Base-by-base conservation (phyloP, 768 basidiomycete species). In the Coprinopsis marcescibilis region DNA sequence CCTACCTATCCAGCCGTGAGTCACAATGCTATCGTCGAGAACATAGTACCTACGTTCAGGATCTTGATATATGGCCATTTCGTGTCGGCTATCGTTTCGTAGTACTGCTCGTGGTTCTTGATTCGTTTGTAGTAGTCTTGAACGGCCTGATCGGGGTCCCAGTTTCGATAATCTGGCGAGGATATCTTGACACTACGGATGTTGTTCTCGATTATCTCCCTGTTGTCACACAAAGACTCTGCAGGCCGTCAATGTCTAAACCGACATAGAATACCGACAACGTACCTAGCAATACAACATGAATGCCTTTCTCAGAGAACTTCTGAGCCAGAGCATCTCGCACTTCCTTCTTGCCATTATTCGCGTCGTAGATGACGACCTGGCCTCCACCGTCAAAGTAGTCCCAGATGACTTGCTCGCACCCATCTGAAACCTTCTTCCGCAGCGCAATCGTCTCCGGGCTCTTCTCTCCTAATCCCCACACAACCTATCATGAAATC, bases 331-430 rank as follows among this genome's bases (percentile, higher is more conserved):
- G 63, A 17, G 70, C 69, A 51, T 85, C 80, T 45, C 96, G 70
- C 24, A 75, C 75, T 38, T 73, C 75, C 17, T 73, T 71, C 5
- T 80, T 81, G 1, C 92, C 92, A 56, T 97, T 97, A 60, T 99
- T 99, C 23, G 96, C 96, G 61, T 99, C 96, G 68, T 97, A 98
- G 52, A 99, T 94, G 29, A 95, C 91, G 20, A 98, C 94, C 63
- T 99, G 96, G 0, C 95, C 96, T 4, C 90, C 86, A 2, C 65
- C 67, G 49, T 76, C 73, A 65, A 95, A 98, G 66, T 87, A 96
- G 52, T 91, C 81, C 79, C 81, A 85, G 33, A 98, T 91, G 39
- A 84, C 70, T 61, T 87, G 76, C 66, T 97, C 93, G 52, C 96
- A 89, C n/a, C 85, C 89, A 0, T 76, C 73, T 34, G 83, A 78